Conservation (phyloP, 1,284 basidiomycete genomes). For the Anthracocystis panici-leucophaei region DNA sequence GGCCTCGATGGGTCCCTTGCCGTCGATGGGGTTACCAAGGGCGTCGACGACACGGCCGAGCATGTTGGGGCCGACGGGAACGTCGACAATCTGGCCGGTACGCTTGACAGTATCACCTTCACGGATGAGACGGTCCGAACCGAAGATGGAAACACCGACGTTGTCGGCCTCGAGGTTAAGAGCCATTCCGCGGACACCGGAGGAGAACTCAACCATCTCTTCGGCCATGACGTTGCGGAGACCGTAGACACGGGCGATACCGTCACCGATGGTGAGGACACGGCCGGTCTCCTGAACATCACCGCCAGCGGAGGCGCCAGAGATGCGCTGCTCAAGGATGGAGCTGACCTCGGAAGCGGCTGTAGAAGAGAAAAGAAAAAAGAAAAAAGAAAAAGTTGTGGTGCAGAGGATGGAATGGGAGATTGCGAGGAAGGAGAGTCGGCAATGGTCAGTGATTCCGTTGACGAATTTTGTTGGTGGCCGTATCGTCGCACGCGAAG, state of each 20-base stretch:
- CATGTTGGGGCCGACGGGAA: conserved; percentile 94
- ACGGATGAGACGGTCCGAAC: conserved; percentile 99
- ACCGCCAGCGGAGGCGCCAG: conserved; percentile 86
- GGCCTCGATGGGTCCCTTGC: conserved; percentile 96
- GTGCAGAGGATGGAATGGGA: background rate
- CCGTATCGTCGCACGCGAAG: no score
- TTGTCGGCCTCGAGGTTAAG: conserved; percentile 99
- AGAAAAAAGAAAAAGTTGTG: conserved; percentile 5
- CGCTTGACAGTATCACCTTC: conserved; percentile 99
- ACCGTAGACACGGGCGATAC: conserved; percentile 98
- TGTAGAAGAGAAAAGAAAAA: no score
- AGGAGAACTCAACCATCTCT: conserved; percentile 99
- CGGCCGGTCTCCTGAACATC: conserved; percentile 99
- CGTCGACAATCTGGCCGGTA: conserved; percentile 99
- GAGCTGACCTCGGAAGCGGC: conserved; percentile 99
- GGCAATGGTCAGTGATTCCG: background rate
- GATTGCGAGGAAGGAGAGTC: background rate
- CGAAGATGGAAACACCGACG: conserved; percentile 99
- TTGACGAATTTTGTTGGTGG: background rate
- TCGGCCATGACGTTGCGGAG: conserved; percentile 86
- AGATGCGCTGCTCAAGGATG: conserved; percentile 98
- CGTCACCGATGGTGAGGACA: conserved; percentile 98
- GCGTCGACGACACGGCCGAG: conserved; percentile 99
- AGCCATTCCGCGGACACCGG: conserved; percentile 90
- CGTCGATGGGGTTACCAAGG: conserved; percentile 98